phyloP scores from a whole-genome alignment of 371 early-diverging fungal species.

The Circinella umbellata region DNA sequence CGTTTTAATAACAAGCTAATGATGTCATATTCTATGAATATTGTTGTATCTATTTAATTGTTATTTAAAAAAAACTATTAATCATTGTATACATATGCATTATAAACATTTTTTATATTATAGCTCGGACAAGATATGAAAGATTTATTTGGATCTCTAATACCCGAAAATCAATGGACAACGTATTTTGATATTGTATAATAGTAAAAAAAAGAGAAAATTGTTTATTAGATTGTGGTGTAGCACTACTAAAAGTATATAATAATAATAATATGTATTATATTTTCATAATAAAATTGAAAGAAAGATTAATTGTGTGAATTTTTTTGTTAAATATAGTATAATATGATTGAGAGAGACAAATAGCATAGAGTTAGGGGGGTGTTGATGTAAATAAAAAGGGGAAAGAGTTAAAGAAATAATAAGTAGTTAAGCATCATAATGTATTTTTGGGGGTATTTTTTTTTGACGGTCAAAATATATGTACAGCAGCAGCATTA shows the following conservation, averaged over 20 bases:
- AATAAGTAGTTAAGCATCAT: background rate
- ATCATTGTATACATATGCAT: too few species aligned
- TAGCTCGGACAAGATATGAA: slow-evolving; percentile 49
- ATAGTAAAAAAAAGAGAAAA: too few species aligned
- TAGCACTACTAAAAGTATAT: slow-evolving; percentile 3
- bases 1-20: background rate
- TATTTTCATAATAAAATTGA: background rate
- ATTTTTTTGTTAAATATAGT: background rate
- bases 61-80: too few species aligned
- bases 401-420: background rate
- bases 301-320: background rate
- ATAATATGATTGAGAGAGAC: background rate
- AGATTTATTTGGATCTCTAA: slow-evolving; percentile 43
- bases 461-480: background rate
- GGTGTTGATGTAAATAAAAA: background rate
- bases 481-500: slow-evolving; percentile 12
- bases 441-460: slow-evolving; percentile 3
- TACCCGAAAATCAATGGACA: slow-evolving; percentile 48
- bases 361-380: background rate
- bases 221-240: background rate
- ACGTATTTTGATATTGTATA: slow-evolving; percentile 30
- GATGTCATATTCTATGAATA: background rate
- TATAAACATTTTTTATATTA: background rate
- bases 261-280: background rate
- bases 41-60: too few species aligned